Evolutionary conservation across 2,329 filamentous ascomycete species (phyloP), one percentile per base, ranked within the genome.

Genomic region (Aspergillus alliaceus): DNA sequence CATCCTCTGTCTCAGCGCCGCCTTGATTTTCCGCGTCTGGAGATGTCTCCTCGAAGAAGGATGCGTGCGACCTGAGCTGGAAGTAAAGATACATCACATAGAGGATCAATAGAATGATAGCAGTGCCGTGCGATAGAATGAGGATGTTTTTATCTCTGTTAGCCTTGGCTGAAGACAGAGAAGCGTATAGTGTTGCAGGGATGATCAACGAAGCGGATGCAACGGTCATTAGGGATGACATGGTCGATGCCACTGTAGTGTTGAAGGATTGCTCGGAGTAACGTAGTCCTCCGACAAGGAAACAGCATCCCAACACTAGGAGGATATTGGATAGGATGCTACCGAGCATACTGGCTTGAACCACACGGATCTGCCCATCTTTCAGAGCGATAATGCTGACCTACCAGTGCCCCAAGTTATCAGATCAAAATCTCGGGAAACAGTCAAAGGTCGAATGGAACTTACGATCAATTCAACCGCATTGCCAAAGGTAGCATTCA

Each of bases 281-380:
- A 60, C 82, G 80, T 58, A 91, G 77, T 31, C 90, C 90, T 54
- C 90, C 90, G 54, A 90, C 83, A 63, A 92, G 80, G 78, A 91
- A 91, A 75, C 89, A 91, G 82, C 90, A 90, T 66, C 89, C 89
- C 71, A 92, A 83, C 47, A 92, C 93, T 22, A 98, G 85, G 7
- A 98, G 83, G 63, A 97, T 88, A 75, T 98, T 98, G 63, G 93
- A 97, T 37, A 98, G 82, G 66, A 98, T 96, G 69, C 90, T 96
- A 48, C 95, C 93, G 32, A 98, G 86, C 93, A 98, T 98, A 62
- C 91, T 96, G 20, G 93, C 90, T 78, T 98, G 95, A n/a, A 98
- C 93, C 63, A 98, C 93, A 67, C 93, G 88, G 70, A 97, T 96
- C 77, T 98, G 90, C 61, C 87, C 86, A 66, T 95, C 86, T 64